Conservation (phyloP, 2,329 filamentous ascomycete genomes). For the Hymenoscyphus occultus region DNA sequence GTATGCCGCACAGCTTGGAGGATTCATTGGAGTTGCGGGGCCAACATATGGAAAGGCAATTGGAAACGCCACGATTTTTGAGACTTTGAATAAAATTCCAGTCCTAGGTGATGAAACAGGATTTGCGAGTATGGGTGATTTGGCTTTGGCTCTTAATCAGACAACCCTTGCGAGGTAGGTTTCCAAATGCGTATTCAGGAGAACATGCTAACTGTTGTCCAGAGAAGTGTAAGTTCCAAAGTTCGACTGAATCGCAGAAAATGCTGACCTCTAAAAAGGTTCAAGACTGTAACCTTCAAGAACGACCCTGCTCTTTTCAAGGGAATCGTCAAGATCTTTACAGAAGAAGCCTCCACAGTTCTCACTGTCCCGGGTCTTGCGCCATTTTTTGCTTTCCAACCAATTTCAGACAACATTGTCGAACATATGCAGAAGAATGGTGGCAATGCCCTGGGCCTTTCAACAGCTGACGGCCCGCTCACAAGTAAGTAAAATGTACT, state of each 20-base stretch:
- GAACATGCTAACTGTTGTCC: background rate
- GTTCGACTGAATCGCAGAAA: background rate
- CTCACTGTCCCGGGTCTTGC: slow-evolving; percentile 17
- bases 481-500: slow-evolving; percentile 14
- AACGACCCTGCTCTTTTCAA: slow-evolving; percentile 21
- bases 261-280: slow-evolving; percentile 11
- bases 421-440: slow-evolving; percentile 24
- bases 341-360: slow-evolving; percentile 19
- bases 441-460: slow-evolving; percentile 29
- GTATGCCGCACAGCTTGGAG: slow-evolving; percentile 17
- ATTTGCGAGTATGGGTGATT: slow-evolving; percentile 20
- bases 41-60: slow-evolving; percentile 24
- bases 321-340: slow-evolving; percentile 21
- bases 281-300: slow-evolving; percentile 25
- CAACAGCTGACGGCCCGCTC: slow-evolving; percentile 19
- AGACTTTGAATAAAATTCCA: slow-evolving; percentile 22
- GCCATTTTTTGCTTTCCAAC: slow-evolving; percentile 26
- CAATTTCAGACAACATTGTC: slow-evolving; percentile 24
- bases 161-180: slow-evolving; percentile 20
- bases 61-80: slow-evolving; percentile 24
- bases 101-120: slow-evolving; percentile 16
- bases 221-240: slow-evolving; percentile 8
- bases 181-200: background rate
- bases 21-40: slow-evolving; percentile 15
- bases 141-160: slow-evolving; percentile 21